Evolutionary conservation across 2,329 filamentous ascomycete species (phyloP), one percentile per base, ranked within the genome.

Genomic region (Aspergillus thermomutatus): DNA sequence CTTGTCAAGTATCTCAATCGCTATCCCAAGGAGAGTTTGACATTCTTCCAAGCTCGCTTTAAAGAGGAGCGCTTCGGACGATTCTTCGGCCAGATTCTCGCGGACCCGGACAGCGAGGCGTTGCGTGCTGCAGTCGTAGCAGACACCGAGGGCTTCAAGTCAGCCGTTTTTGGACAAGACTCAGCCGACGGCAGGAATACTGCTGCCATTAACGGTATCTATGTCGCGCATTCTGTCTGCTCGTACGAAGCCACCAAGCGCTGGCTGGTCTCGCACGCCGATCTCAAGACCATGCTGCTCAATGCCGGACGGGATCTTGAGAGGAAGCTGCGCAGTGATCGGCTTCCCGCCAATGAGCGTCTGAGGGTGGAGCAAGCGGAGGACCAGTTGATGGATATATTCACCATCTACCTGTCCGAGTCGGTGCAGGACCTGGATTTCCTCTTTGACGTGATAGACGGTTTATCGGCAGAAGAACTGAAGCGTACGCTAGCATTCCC

Each of bases 1-100:
- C 82, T 99, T 21, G 92, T 96, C 72, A 91, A 91, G 69, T 99
- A 96, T 71, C 83, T 99, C 60, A 96, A 96, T 72, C 86, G 92
- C 57, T 99, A 97, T 69, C 87, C 94, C 0, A 89, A 89, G 61
- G 92, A 99, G 67, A 86, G 92, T 4, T 95, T 92, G 88, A 76
- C 81, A 1, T 88, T 92, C 67, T 87, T 97, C 61, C 80, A 88
- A n/a, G 83, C 83, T 25, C 90, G 88, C 66, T 80, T 97, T 54
- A 89, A 91, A 58, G 90, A 97, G 50, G 83, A 92, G 66, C 89
- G 87, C 58, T 96, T 95, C 67, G 94, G 95, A 3, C 87, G 94
- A 17, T 91, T 99, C 73, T 86, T 99, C 61, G 90, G 91, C 0
- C 94, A 99, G 71, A 86, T 96, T 14, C 82, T 99, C 23, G 82